Base-by-base conservation (phyloP, 192 early-diverging fungal genomes). In the Backusella psychrophila region DNA sequence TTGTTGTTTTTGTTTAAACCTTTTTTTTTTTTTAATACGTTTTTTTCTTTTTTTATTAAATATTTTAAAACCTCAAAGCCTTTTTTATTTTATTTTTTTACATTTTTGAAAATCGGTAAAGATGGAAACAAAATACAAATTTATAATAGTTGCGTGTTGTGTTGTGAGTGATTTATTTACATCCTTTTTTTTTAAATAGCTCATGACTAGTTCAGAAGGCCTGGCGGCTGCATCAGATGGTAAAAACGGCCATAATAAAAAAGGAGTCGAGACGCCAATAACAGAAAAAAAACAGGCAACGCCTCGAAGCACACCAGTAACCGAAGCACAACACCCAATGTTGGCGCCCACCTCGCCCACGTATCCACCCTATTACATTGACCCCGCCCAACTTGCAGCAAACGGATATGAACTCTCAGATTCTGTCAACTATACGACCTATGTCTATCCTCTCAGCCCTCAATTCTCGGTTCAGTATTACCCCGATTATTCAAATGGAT, bases 401-500 rank as follows among this genome's bases (percentile, higher is more conserved):
- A 41, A 59, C 38, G 77, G 74, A 44, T 75, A 66, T 49, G 74
- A 75, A 44, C 29, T 65, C 23, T 39, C 56, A 4, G 74, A 75
- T 67, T 38, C 74, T 35, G 26, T 39, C 63, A 34, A 75, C 23
- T 78, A 78, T 69, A 66, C 35, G 19, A 71, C 79, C 15, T 85
- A 83, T 59, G 75, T 78, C 41, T 82, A 82, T 56, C 81, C 81
- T 39, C 70, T 85, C 42, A 80, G 80, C 44, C 84, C 84, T 3
- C 82, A 81, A 33, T 84, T 82, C 79, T 74, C 81, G 6, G 67
- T 81, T 35, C 81, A 85, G 59, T 84, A 78, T n/a, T 86, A 86
- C 73, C 46, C 78, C 9, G 85, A 84, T 15, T 78, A 71, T 34
- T 66, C 74, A 38, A 71, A 71, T 31, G 80, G 76, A n/a, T 80